A percentile compares a stretch with the other conserved stretches of the same genome.
Evolutionary conservation across 2,329 filamentous ascomycete genomes (phyloP).

Genomic region (Colletotrichum theobromicola): DNA sequence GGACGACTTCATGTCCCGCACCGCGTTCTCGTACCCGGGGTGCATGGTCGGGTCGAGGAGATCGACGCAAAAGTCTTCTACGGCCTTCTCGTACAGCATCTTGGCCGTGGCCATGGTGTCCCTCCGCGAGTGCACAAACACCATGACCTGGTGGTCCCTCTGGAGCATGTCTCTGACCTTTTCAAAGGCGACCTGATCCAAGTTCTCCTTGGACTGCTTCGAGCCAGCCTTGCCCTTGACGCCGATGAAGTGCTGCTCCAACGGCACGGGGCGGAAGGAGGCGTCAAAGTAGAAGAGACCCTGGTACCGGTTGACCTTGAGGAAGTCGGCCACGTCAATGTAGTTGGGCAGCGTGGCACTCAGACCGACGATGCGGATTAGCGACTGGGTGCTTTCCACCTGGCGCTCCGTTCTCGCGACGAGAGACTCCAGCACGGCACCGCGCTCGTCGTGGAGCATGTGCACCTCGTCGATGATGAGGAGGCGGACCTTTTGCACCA

Average conservation of each 20-base stretch:
- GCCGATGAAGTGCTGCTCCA: slow-evolving; percentile 97
- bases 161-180: slow-evolving; percentile 95
- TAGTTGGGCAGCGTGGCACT: slow-evolving; percentile 97
- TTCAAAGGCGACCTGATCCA: slow-evolving; percentile 87
- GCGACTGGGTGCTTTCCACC: slow-evolving; percentile 95
- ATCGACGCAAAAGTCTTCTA: slow-evolving; percentile 78
- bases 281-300: slow-evolving; percentile 97
- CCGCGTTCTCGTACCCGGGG: slow-evolving; percentile 78
- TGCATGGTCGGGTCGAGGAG: slow-evolving; percentile 84
- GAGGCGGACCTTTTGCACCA: slow-evolving; percentile 95
- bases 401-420: slow-evolving; percentile 95
- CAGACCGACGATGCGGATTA: slow-evolving; percentile 94
- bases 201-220: slow-evolving; percentile 84
- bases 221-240: slow-evolving; percentile 89
- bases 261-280: slow-evolving; percentile 92
- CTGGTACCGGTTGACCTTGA: slow-evolving; percentile 91
- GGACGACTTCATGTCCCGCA: slow-evolving; percentile 84
- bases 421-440: slow-evolving; percentile 92
- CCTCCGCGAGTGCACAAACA: slow-evolving; percentile 96
- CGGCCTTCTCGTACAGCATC: slow-evolving; percentile 84
- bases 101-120: slow-evolving; percentile 91
- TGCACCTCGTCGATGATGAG: slow-evolving; percentile 99
- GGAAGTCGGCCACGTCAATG: slow-evolving; percentile 93
- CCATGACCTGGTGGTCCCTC: slow-evolving; percentile 96
- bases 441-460: slow-evolving; percentile 98